These are phyloP conservation scores for Linanthus parryae DNA, from an alignment of 148 eudicot genomes.

Conservation along the genomic window DNA sequence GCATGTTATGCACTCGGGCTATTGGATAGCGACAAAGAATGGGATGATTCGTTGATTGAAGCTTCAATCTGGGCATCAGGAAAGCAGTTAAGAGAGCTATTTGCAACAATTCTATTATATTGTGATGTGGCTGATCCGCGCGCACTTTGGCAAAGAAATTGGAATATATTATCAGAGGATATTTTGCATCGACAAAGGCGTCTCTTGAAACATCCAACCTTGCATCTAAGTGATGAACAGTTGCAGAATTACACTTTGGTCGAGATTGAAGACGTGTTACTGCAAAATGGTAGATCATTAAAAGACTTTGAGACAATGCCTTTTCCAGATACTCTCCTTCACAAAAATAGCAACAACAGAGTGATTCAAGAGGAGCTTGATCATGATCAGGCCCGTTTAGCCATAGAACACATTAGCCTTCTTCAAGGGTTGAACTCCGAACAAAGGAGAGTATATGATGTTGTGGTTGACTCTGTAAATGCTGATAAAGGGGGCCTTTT, in stretches of 20 bases:
- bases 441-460: neutral
- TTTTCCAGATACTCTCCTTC: neutral
- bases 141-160: neutral
- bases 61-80: neutral
- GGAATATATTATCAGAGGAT: neutral
- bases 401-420: neutral
- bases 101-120: neutral
- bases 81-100: neutral
- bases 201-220: neutral
- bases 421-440: neutral
- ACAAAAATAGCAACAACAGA: neutral
- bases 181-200: neutral
- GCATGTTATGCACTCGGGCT: neutral
- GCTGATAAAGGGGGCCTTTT: neutral
- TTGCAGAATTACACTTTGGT: neutral
- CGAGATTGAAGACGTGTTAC: neutral
- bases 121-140: neutral
- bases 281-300: neutral
- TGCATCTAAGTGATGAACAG: neutral
- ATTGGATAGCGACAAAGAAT: neutral
- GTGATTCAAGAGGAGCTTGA: neutral
- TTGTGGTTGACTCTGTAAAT: neutral
- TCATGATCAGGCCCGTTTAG: neutral
- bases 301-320: neutral
- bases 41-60: neutral